Evolutionary conservation across 306 rosid genomes (phyloP).

Genomic region (Vigna radiata): DNA sequence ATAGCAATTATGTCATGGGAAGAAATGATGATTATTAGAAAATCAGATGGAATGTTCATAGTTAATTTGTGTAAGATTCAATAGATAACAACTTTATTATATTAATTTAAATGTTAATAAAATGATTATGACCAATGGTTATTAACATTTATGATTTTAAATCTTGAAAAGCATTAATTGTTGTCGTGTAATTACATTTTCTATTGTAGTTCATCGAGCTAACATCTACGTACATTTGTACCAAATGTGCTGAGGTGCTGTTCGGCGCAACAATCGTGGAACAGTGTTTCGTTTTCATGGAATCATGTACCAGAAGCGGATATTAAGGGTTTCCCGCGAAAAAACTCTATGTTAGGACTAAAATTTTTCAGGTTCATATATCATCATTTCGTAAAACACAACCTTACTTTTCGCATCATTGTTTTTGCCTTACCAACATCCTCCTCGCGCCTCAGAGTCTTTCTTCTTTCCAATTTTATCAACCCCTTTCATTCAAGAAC

Average conservation of each 20-base stretch:
- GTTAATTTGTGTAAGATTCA: no score
- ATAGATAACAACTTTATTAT: no score
- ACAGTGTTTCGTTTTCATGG: constrained; percentile 7
- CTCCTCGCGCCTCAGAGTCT: constrained; percentile 15
- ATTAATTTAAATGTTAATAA: no score
- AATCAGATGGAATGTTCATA: no score
- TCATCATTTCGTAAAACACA: neutral
- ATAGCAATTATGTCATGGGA: no score
- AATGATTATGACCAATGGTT: no score
- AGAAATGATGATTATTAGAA: no score
- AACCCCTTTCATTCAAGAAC: neutral
- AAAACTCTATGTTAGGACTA: constrained; percentile 50
- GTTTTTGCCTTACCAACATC: constrained; percentile 60
- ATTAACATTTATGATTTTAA: no score
- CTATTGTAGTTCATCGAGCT: no score
- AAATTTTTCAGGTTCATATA: neutral
- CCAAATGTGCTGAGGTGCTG: neutral
- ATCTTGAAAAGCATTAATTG: no score
- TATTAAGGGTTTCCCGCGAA: constrained; percentile 67
- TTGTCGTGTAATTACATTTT: no score
- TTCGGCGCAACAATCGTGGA: constrained; percentile 49
- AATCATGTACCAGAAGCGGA: constrained; percentile 45
- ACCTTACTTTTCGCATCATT: constrained; percentile 45
- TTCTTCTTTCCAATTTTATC: neutral
- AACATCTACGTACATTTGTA: no score